A percentile compares a stretch with the other conserved stretches of the same genome.
phyloP scores from a whole-genome alignment of 177 flowering plant genomes.

The Vitis hybrid region DNA sequence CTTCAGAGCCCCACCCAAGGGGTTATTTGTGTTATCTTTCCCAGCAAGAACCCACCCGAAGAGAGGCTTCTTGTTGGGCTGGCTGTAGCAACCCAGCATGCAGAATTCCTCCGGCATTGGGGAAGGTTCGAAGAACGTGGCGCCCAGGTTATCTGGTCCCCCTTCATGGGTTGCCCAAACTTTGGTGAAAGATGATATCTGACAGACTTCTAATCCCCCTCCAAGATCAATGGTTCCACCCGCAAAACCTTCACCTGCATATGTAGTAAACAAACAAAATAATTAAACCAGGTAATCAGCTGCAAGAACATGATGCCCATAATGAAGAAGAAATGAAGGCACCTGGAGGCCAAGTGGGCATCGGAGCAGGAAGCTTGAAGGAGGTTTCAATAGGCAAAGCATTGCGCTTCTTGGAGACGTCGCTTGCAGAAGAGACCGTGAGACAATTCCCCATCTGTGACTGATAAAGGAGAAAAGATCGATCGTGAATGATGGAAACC shows the following conservation, averaged over 20 bases:
- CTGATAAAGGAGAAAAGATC: neutral
- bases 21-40: conserved; percentile 20
- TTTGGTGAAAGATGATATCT: conserved; percentile 40
- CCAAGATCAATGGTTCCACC: conserved; percentile 58
- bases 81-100: conserved; percentile 48
- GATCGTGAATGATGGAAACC: neutral
- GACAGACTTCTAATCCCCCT: conserved; percentile 43
- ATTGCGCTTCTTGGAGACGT: conserved; percentile 15
- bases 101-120: conserved; percentile 46
- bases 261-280: neutral
- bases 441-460: conserved; percentile 14
- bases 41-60: conserved; percentile 50
- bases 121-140: conserved; percentile 55
- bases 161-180: conserved; percentile 56
- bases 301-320: neutral
- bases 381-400: conserved; percentile 38
- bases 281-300: neutral
- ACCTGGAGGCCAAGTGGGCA: conserved; percentile 56
- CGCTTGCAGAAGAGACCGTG: neutral
- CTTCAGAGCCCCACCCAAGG: conserved; percentile 16
- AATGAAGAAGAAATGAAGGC: neutral
- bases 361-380: conserved; percentile 56
- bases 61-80: conserved; percentile 53
- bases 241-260: conserved; percentile 53
- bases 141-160: conserved; percentile 51